Evolutionary conservation across 148 eudicot species (phyloP), one percentile per base, ranked within the genome.

Genomic region (Salicornia ramosissima): DNA sequence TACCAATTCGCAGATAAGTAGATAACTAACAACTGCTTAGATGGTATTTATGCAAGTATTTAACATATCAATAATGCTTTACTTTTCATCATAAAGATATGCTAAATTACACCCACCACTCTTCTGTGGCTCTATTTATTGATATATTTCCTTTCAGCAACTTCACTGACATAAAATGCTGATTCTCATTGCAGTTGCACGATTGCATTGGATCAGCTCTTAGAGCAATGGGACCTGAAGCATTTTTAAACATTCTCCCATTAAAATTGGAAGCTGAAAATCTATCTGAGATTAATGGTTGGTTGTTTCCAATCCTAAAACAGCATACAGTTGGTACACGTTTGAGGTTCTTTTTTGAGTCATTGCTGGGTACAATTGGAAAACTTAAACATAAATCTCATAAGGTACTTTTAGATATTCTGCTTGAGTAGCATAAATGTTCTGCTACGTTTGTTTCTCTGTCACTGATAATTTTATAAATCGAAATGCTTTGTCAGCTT

Each of bases 151-250:
- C 15, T 19, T 45, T n/a, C n/a, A n/a, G 42, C 31, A 2, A 61
- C 54, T 34, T 64, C 18, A 34, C 26, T 64, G 45, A 78, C 71
- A 36, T 57, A 29, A n/a, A 2, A 42, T 64, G 40, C 57, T 71
- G 54, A 29, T 70, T 54, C 34, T 70, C 61, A n/a, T 71, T 58
- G 43, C 92, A 95, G 99, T 76, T 91, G 74, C 97, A 91, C 74
- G 97, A 86, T 76, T 91, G 97, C 75, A 42, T 91, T 51, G 99
- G 99, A 74, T 81, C 91, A 58, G 93, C 99, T 70, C 81, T 95
- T 64, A 82, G 86, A 69, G 90, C 97, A 64, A 83, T 95, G 93
- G 99, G 99, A 42, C 93, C 99, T 69, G 99, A 91, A 79, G 80
- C 70, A 12, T 95, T 94, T 67, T 78, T 95, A 70, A 81, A 83